phyloP scores from a whole-genome alignment of 352 stramenopile species.

The Elongisporangium undulatum region DNA sequence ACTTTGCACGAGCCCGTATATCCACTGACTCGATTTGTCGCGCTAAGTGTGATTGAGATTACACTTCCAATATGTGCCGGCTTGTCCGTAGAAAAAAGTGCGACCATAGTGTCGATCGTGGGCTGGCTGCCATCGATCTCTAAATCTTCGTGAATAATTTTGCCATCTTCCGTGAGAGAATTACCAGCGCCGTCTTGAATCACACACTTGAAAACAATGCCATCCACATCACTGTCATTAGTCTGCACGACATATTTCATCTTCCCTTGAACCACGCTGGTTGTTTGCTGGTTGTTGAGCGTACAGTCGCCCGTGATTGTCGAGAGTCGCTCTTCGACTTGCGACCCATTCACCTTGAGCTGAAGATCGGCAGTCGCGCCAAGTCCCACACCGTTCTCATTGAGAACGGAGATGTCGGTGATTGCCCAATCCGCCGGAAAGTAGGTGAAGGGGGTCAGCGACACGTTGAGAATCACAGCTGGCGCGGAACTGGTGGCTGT shows the following conservation, averaged over 20 bases:
- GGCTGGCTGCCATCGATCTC: constrained; percentile 34
- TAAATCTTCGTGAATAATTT: constrained; percentile 17
- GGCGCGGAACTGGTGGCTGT: not conserved
- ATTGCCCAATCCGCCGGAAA: constrained; percentile 12
- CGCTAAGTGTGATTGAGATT: constrained; percentile 49
- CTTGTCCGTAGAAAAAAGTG: constrained; percentile 60
- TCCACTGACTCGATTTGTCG: constrained; percentile 26
- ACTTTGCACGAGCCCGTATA: constrained; percentile 48
- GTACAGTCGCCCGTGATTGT: constrained; percentile 23
- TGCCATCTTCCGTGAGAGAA: constrained; percentile 12
- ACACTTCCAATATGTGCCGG: constrained; percentile 46
- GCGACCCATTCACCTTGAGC: constrained; percentile 2
- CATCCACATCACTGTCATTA: constrained; percentile 37
- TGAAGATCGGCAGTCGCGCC: constrained; percentile 7
- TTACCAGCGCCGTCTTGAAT: constrained; percentile 27
- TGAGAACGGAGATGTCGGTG: constrained; percentile 13
- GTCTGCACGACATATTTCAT: constrained; percentile 37
- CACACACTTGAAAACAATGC: constrained; percentile 25
- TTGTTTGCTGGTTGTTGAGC: constrained; percentile 27
- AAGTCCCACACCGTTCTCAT: not conserved
- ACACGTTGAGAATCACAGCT: constrained; percentile 11
- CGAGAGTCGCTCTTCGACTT: constrained; percentile 2
- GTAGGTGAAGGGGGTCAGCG: constrained; percentile 12
- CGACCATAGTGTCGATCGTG: constrained; percentile 38
- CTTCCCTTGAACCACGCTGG: constrained; percentile 12